Conservation (phyloP, 495 filamentous ascomycete genomes). For the Talaromyces wortmannii region DNA sequence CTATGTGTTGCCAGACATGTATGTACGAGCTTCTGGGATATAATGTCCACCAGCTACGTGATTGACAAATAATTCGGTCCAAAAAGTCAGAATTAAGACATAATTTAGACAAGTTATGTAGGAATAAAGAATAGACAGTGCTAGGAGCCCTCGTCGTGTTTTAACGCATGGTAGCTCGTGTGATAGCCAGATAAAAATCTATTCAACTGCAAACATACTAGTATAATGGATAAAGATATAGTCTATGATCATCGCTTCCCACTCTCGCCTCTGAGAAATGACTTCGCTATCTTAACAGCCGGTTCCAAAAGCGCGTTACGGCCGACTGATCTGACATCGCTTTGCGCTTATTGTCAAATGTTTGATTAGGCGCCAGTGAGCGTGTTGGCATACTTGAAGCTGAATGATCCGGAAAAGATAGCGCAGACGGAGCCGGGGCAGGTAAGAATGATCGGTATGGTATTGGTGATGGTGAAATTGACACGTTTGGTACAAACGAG, state of each 20-base stretch:
- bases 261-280: conserved; percentile 2
- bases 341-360: conserved; percentile 15
- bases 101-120: too few relatives aligned
- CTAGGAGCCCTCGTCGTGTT: too few relatives aligned
- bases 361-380: conserved; percentile 12
- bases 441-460: conserved; percentile 9
- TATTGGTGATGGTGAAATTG: too few relatives aligned
- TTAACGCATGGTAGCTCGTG: too few relatives aligned
- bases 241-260: conserved; percentile 2
- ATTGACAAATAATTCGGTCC: too few relatives aligned
- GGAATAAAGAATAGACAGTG: too few relatives aligned
- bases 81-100: too few relatives aligned
- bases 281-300: conserved; percentile 11
- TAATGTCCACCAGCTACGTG: too few relatives aligned
- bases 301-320: conserved; percentile 12
- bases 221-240: neutral
- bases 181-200: too few relatives aligned
- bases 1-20: too few relatives aligned
- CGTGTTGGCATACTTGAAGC: conserved; percentile 10
- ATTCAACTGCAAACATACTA: conserved; percentile 3
- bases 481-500: too few relatives aligned
- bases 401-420: conserved; percentile 8
- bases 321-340: conserved; percentile 11
- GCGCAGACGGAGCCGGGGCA: conserved; percentile 8
- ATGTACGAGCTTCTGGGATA: too few relatives aligned